Evolutionary conservation across 192 early-diverging fungal species (phyloP).

Genomic region (Mortierella claussenii): DNA sequence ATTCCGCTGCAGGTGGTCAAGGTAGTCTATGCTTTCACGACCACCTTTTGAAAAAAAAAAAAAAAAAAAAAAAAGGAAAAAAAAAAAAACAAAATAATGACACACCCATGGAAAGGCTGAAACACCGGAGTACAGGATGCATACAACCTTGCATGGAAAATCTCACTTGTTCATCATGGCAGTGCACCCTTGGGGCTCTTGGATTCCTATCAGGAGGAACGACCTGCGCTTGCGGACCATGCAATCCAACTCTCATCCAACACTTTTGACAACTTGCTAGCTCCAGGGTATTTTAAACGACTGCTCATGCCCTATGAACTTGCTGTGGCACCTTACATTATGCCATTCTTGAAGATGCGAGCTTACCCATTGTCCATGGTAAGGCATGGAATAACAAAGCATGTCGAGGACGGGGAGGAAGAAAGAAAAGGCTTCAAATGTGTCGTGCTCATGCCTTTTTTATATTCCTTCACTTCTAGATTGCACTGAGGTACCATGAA

Average conservation of each 20-base stretch:
- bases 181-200: conserved; percentile 34
- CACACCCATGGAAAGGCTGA: no score
- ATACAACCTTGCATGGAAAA: conserved; percentile 60
- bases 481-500: conserved; percentile 10
- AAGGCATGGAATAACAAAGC: no score
- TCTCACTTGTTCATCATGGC: conserved; percentile 53
- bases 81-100: no score
- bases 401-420: no score
- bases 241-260: conserved; percentile 6
- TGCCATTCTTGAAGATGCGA: neutral
- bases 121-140: conserved; percentile 61
- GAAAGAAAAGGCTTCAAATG: neutral
- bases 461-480: conserved; percentile 3
- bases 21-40: no score
- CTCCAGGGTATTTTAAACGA: neutral
- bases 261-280: neutral
- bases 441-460: neutral
- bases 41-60: no score
- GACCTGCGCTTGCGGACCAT: conserved; percentile 5
- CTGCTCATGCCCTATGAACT: neutral
- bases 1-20: conserved; percentile 46
- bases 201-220: conserved; percentile 54
- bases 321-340: neutral
- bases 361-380: conserved; percentile 12
- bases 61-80: no score